Conservation (phyloP, 352 stramenopile species). For the Globisporangium ultimum region DNA sequence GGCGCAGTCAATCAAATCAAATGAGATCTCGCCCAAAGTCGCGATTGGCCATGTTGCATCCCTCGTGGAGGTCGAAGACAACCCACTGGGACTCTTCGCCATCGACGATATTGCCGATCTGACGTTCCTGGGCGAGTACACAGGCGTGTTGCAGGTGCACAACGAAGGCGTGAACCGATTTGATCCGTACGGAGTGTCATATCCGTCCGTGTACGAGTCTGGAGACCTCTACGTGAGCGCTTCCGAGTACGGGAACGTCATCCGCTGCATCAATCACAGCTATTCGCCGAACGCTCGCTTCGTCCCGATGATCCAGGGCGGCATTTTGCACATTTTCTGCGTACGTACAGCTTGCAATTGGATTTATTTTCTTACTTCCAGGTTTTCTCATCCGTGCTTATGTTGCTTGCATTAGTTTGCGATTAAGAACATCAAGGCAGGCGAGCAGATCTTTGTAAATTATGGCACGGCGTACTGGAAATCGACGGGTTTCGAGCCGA, state of each 20-base stretch:
- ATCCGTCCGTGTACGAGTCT: conserved; percentile 64
- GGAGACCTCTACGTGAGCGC: conserved; percentile 69
- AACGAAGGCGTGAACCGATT: conserved; percentile 32
- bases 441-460: conserved; percentile 75
- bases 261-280: conserved; percentile 81
- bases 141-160: conserved; percentile 58
- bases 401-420: conserved; percentile 41
- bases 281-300: conserved; percentile 55
- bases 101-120: conserved; percentile 33
- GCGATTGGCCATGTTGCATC: conserved; percentile 47
- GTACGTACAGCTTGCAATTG: conserved; percentile 26
- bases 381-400: conserved; percentile 4
- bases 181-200: conserved; percentile 69
- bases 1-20: conserved; percentile 16
- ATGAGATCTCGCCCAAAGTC: conserved; percentile 42
- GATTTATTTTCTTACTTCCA: not conserved
- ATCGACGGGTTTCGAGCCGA: conserved; percentile 42
- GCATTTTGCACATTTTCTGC: conserved; percentile 74
- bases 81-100: conserved; percentile 63
- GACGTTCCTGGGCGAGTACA: conserved; percentile 67
- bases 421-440: conserved; percentile 31
- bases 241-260: conserved; percentile 69
- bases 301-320: conserved; percentile 55
- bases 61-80: conserved; percentile 42
- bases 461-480: conserved; percentile 74